These are phyloP conservation scores for Claviceps pusilla DNA, from an alignment of 2,329 filamentous ascomycete genomes.

Conservation along the genomic window DNA sequence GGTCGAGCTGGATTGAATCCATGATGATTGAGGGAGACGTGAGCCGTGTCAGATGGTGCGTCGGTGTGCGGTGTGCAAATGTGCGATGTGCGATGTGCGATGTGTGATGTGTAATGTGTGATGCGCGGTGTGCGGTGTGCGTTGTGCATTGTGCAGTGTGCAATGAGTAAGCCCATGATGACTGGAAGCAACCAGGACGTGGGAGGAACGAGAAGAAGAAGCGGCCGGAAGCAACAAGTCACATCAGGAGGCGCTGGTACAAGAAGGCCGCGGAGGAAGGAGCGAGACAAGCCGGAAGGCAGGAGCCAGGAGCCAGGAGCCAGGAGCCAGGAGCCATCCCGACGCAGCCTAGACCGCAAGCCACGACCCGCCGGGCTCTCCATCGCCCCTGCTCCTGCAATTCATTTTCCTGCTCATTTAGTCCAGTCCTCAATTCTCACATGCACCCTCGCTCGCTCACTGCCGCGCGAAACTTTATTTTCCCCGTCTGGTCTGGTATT, in stretches of 20 bases:
- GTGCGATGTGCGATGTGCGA: no score
- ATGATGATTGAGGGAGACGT: not conserved
- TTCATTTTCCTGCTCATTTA: not conserved
- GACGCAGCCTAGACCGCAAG: conserved; percentile 1
- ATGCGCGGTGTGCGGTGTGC: no score
- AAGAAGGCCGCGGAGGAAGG: not conserved
- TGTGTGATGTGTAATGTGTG: no score
- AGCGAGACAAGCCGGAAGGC: not conserved
- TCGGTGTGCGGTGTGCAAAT: no score
- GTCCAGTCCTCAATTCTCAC: no score
- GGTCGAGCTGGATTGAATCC: not conserved
- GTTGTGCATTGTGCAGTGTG: no score
- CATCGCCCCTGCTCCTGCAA: conserved; percentile 1
- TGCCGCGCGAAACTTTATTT: conserved; percentile 1
- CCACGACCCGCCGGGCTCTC: conserved; percentile 4
- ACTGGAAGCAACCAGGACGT: no score
- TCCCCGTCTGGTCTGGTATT: not conserved
- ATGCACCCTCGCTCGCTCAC: not conserved
- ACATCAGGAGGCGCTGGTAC: no score
- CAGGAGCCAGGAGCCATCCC: not conserved
- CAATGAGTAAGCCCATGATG: no score
- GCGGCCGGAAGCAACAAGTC: no score
- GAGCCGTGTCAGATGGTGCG: not conserved
- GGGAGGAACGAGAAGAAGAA: no score
- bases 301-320: not conserved